Percentiles rank a stretch among this genome's conserved stretches.
Conservation (phyloP, 805 yeast genomes). For the Grigorovia jiainica region DNA sequence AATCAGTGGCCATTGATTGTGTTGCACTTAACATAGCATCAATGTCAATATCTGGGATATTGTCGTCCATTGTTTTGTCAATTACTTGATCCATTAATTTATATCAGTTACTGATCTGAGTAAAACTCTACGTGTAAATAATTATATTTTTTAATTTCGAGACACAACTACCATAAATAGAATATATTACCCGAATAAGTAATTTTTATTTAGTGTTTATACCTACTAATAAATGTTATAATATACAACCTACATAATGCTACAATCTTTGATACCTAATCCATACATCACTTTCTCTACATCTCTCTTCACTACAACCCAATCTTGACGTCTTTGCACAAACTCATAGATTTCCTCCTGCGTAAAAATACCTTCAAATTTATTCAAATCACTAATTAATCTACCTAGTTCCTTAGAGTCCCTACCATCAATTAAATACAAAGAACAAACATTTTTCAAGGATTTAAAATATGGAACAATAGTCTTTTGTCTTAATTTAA, state of each 20-base stretch:
- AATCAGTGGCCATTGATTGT: constrained; percentile 11
- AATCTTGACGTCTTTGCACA: constrained; percentile 79
- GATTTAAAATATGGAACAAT: constrained; percentile 71
- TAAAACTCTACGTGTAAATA: no score
- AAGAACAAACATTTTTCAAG: constrained; percentile 73
- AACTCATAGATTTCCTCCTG: constrained; percentile 94
- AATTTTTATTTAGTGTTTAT: neutral
- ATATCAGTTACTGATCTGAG: no score
- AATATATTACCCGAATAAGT: neutral
- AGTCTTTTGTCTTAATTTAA: constrained; percentile 49
- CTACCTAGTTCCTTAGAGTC: constrained; percentile 81
- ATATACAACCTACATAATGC: constrained; percentile 33
- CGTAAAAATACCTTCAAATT: constrained; percentile 80
- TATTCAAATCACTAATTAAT: constrained; percentile 69
- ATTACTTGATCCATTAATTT: no score
- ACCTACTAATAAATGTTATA: neutral
- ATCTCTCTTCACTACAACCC: constrained; percentile 64
- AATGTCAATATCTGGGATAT: constrained; percentile 18
- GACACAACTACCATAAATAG: no score
- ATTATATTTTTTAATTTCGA: no score
- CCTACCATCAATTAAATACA: constrained; percentile 53
- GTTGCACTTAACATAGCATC: constrained; percentile 22
- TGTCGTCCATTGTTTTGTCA: constrained; percentile 8
- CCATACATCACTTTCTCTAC: constrained; percentile 97
- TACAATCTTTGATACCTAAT: constrained; percentile 70